A percentile compares a stretch with the other conserved stretches of the same genome.
These are phyloP conservation scores for Beauveria bassiana DNA, from an alignment of 2,329 filamentous ascomycete species.

Conservation along the genomic window DNA sequence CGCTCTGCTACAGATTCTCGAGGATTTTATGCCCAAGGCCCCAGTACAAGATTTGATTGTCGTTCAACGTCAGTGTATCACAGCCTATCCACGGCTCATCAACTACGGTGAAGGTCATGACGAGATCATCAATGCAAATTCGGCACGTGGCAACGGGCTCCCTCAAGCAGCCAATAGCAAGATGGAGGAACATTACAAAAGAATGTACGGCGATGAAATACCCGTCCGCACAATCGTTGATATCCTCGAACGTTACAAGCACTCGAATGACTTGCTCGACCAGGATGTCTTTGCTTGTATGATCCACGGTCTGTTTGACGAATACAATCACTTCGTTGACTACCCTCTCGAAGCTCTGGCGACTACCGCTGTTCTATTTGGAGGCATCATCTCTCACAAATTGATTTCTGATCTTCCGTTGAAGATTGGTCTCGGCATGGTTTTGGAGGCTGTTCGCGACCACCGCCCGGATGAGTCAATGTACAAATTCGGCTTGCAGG, in stretches of 20 bases:
- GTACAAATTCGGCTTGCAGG: slow-evolving; percentile 97
- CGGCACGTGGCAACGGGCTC: slow-evolving; percentile 71
- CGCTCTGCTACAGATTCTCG: slow-evolving; percentile 69
- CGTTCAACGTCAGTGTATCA: slow-evolving; percentile 81
- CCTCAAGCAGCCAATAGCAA: slow-evolving; percentile 72
- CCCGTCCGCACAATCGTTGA: slow-evolving; percentile 81
- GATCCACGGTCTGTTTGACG: slow-evolving; percentile 95
- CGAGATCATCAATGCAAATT: slow-evolving; percentile 81
- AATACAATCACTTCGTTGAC: slow-evolving; percentile 90
- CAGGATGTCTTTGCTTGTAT: slow-evolving; percentile 97
- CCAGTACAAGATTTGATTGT: slow-evolving; percentile 62
- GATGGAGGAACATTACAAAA: slow-evolving; percentile 97
- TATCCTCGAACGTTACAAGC: slow-evolving; percentile 78
- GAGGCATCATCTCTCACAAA: slow-evolving; percentile 90
- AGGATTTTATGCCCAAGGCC: slow-evolving; percentile 56
- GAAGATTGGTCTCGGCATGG: slow-evolving; percentile 93
- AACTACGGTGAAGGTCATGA: slow-evolving; percentile 94
- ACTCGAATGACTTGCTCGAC: slow-evolving; percentile 72
- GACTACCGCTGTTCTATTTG: slow-evolving; percentile 92
- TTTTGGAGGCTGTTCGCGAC: slow-evolving; percentile 89
- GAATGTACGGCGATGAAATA: slow-evolving; percentile 91
- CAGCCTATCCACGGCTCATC: slow-evolving; percentile 86
- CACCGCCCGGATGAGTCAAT: slow-evolving; percentile 77
- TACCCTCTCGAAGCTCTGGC: slow-evolving; percentile 95
- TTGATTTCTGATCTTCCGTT: slow-evolving; percentile 84